phyloP scores from a whole-genome alignment of 345 rosid species.

The Eucalyptus erythrocorys region DNA sequence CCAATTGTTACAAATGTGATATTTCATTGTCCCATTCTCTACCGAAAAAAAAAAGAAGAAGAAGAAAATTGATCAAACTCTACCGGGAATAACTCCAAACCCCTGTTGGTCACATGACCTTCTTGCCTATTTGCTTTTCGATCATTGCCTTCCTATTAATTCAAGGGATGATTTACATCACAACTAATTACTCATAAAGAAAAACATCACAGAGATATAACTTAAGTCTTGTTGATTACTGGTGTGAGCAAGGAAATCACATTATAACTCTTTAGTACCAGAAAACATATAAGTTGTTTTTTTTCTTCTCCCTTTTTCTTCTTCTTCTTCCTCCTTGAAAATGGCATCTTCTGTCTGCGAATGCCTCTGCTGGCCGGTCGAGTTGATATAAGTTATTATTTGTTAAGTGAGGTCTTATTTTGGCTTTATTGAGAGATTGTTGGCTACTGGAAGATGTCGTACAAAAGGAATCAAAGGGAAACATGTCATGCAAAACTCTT shows the following conservation, averaged over 20 bases:
- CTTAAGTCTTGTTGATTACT: background rate
- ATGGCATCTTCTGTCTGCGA: background rate
- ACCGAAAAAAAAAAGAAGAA: accelerated
- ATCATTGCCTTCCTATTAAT: background rate
- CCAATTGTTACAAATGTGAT: background rate
- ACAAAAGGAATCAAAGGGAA: background rate
- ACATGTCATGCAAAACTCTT: background rate
- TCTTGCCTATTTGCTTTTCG: background rate
- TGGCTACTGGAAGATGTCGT: background rate
- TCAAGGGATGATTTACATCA: background rate
- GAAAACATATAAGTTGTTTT: background rate
- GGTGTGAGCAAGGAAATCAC: background rate
- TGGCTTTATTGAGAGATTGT: background rate
- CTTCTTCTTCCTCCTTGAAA: background rate
- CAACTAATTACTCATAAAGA: background rate
- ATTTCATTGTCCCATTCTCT: background rate
- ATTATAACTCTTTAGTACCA: background rate
- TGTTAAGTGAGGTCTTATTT: background rate
- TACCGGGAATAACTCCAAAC: background rate
- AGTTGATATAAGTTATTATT: too few relatives aligned
- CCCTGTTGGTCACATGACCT: background rate
- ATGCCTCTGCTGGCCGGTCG: background rate
- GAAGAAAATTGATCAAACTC: background rate
- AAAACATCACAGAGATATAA: background rate
- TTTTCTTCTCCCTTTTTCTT: background rate